Conservation (phyloP, 148 eudicot species). For the Cornus suecica region DNA sequence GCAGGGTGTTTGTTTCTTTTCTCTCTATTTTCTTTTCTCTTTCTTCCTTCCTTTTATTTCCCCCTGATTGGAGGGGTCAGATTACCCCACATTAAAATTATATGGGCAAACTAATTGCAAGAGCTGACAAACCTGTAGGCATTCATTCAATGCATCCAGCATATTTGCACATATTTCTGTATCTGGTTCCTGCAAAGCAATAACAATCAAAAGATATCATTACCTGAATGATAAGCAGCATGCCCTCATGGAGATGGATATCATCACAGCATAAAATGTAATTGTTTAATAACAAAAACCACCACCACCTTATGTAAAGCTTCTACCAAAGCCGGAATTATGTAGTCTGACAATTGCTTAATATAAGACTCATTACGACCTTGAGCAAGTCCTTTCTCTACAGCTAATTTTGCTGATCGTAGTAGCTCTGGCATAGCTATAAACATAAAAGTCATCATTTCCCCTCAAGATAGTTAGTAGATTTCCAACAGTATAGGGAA, state of each 20-base stretch:
- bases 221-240: neutral
- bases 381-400: conserved; percentile 92
- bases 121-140: conserved; percentile 66
- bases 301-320: conserved; percentile 82
- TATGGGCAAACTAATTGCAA: neutral
- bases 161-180: conserved; percentile 86
- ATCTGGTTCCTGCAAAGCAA: conserved; percentile 87
- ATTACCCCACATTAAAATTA: neutral
- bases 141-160: conserved; percentile 94
- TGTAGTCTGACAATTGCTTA: conserved; percentile 89
- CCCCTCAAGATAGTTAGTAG: conserved; percentile 10
- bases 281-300: conserved; percentile 4
- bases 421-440: conserved; percentile 96
- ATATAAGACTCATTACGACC: conserved; percentile 85
- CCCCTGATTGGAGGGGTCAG: no score
- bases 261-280: neutral
- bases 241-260: neutral
- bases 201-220: conserved; percentile 4
- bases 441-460: conserved; percentile 15
- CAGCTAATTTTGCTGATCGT: conserved; percentile 88
- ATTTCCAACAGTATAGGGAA: conserved; percentile 1
- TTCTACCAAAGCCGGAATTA: conserved; percentile 87
- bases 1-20: no score
- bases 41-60: no score
- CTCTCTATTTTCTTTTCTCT: no score